Base-by-base conservation (phyloP, 1,284 basidiomycete species). In the Phellopilus nigrolimitatus region DNA sequence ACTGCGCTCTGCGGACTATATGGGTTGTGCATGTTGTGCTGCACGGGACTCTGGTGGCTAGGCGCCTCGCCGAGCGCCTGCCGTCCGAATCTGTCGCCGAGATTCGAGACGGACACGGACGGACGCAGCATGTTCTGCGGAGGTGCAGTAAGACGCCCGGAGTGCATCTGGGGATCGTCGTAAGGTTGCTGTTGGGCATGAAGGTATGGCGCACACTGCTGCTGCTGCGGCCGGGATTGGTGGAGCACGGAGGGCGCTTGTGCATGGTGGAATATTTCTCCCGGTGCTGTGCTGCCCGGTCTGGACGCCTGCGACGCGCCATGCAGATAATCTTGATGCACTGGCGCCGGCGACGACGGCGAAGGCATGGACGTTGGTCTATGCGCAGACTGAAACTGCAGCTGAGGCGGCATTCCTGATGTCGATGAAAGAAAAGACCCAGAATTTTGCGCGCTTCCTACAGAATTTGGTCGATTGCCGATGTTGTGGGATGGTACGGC, bases 161-260 rank as follows among this genome's bases (percentile, higher is more conserved):
- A n/a, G 40, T 44, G 49, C 39, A 37, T 49, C n/a, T 33, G 30
- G n/a, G 44, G 9, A 44, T 31, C n/a, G n/a, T n/a, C n/a, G n/a
- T n/a, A n/a, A n/a, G n/a, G n/a, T n/a, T n/a, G n/a, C n/a, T n/a
- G n/a, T n/a, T n/a, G 33, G 63, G 64, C 27, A 69, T 64, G n/a
- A 53, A n/a, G n/a, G n/a, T n/a, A n/a, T n/a, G n/a, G n/a, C n/a
- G 59, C 33, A 66, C 65, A 46, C 64, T 61, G 21, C 57, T 61
- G 47, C 72, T 68, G 44, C 67, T 47, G 47, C 10, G 27, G 24
- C 21, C 6, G 37, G 37, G 24, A 22, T 27, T 39, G 37, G 7
- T 25, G 19, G 21, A 9, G 46, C 3, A 4, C 33, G 13, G 15
- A 15, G 37, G 19, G 44, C 13, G n/a, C 13, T 7, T 47, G 45